These are phyloP conservation scores for Pulchroboletus neoregius DNA, from an alignment of 1,284 basidiomycete species.

Conservation along the genomic window DNA sequence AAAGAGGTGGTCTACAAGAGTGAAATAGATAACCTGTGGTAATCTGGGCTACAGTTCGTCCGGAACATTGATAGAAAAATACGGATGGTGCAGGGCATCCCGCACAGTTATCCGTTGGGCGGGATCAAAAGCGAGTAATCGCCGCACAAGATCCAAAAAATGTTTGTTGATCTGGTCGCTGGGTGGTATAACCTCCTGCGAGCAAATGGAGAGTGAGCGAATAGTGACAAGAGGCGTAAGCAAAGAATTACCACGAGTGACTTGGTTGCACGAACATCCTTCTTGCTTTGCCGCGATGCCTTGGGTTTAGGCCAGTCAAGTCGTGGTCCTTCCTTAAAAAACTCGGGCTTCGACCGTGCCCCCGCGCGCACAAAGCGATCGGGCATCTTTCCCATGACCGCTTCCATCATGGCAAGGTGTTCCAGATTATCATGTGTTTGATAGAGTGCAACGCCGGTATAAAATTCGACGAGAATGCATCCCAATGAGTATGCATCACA, in stretches of 20 bases:
- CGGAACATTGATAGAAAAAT: conserved; percentile 66
- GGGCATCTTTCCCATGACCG: conserved; percentile 97
- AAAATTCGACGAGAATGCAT: conserved; percentile 98
- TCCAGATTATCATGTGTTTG: conserved; percentile 99
- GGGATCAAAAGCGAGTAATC: conserved; percentile 90
- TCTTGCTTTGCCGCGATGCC: conserved; percentile 85
- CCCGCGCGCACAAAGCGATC: conserved; percentile 73
- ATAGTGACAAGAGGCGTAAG: conserved; percentile 1
- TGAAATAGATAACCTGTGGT: conserved; percentile 36
- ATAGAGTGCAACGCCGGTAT: conserved; percentile 95
- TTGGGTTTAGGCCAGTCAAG: conserved; percentile 91
- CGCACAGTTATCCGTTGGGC: conserved; percentile 80
- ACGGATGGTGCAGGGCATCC: conserved; percentile 85
- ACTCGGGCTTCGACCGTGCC: conserved; percentile 81
- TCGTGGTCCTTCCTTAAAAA: conserved; percentile 80
- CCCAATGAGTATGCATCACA: conserved; percentile 99
- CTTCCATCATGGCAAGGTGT: conserved; percentile 99
- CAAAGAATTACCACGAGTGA: conserved; percentile 56
- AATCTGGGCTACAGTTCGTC: conserved; percentile 47
- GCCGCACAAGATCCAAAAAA: conserved; percentile 85
- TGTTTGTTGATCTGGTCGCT: conserved; percentile 68
- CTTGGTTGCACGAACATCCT: conserved; percentile 88
- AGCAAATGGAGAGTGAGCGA: conserved; percentile 13
- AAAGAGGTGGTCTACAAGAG: conserved; percentile 34
- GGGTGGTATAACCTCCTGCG: conserved; percentile 80